Conservation (phyloP, 2,329 filamentous ascomycete genomes). For the Fusarium subtropicale region DNA sequence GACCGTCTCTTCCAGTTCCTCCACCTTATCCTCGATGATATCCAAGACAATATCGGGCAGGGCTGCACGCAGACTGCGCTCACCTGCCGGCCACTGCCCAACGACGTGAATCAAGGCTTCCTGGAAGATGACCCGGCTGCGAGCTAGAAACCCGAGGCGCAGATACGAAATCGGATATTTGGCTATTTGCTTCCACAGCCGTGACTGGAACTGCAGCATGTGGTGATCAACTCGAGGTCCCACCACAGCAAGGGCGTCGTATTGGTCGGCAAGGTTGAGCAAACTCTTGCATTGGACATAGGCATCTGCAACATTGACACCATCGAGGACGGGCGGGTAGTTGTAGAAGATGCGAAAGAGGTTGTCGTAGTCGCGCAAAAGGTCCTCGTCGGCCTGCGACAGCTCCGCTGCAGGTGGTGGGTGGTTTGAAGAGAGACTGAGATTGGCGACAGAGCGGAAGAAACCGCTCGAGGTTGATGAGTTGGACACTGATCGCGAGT, state of each 20-base stretch:
- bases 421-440: slow-evolving; percentile 64
- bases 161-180: slow-evolving; percentile 96
- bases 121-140: slow-evolving; percentile 84
- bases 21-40: slow-evolving; percentile 93
- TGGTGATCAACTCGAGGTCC: slow-evolving; percentile 94
- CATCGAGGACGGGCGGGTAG: slow-evolving; percentile 83
- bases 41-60: slow-evolving; percentile 84
- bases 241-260: slow-evolving; percentile 88
- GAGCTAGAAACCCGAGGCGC: slow-evolving; percentile 86
- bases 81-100: slow-evolving; percentile 88
- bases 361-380: slow-evolving; percentile 93
- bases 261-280: slow-evolving; percentile 90
- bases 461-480: slow-evolving; percentile 64
- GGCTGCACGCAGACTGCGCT: slow-evolving; percentile 78
- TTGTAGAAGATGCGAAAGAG: slow-evolving; percentile 97
- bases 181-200: slow-evolving; percentile 94
- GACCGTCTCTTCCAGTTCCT: slow-evolving; percentile 87
- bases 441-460: slow-evolving; percentile 88
- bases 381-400: slow-evolving; percentile 74
- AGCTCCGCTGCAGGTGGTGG: slow-evolving; percentile 59
- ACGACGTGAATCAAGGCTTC: slow-evolving; percentile 94
- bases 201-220: slow-evolving; percentile 87
- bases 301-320: slow-evolving; percentile 88
- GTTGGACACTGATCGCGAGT: slow-evolving; percentile 64
- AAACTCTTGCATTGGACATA: slow-evolving; percentile 95